Evolutionary conservation across 225 moss, liverwort and hornwort species (phyloP).

Genomic region (Physcomitrellopsis africana): DNA sequence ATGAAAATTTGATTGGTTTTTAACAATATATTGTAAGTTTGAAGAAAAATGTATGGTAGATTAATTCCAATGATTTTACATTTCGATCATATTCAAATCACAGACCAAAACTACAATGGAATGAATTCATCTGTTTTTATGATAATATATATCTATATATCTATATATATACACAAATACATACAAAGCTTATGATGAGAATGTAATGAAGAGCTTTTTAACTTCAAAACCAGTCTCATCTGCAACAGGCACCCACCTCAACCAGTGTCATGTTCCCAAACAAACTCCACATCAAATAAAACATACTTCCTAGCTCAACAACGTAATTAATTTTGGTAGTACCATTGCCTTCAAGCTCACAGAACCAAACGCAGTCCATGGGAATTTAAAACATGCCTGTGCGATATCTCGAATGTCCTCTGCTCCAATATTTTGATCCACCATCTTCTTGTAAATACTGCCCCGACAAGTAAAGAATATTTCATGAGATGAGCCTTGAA

Average conservation of each 20-base stretch:
- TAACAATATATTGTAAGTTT: too few species aligned
- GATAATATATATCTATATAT: too few species aligned
- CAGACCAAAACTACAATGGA: too few species aligned
- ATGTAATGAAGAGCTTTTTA: constrained; percentile 64
- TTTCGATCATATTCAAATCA: too few species aligned
- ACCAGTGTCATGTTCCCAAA: constrained; percentile 15
- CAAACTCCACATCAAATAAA: neutral
- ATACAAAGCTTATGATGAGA: too few species aligned
- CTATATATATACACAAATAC: too few species aligned
- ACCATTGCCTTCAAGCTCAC: neutral
- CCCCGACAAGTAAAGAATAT: constrained; percentile 17
- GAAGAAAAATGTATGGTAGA: too few species aligned
- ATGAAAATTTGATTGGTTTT: too few species aligned
- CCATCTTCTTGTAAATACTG: constrained; percentile 92
- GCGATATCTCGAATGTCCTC: constrained; percentile 96
- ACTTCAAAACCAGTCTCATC: constrained; percentile 86
- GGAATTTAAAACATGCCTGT: constrained; percentile 43
- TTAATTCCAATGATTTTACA: too few species aligned
- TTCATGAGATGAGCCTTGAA: neutral
- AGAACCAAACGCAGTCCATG: neutral
- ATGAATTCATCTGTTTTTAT: too few species aligned
- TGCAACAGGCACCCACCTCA: constrained; percentile 46
- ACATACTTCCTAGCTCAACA: neutral
- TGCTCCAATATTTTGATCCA: constrained; percentile 73
- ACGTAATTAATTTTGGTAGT: neutral